phyloP scores from a whole-genome alignment of 345 rosid species.

The Dovyalis caffra region DNA sequence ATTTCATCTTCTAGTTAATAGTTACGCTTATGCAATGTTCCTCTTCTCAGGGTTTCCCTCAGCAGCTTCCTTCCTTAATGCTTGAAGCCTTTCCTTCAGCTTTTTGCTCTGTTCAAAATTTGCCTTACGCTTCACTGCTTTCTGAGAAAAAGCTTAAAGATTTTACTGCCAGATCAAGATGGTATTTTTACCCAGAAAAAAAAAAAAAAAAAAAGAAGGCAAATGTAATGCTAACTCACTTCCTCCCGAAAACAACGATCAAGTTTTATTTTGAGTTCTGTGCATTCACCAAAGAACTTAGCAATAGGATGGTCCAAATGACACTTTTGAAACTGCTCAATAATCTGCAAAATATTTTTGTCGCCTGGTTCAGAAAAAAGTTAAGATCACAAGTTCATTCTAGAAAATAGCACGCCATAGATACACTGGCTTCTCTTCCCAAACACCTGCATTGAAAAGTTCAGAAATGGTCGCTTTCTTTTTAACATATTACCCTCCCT shows the following conservation, averaged over 20 bases:
- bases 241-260: slow-evolving; percentile 85
- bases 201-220: not conserved
- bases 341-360: slow-evolving; percentile 45
- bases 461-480: not conserved
- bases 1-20: not conserved
- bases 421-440: not conserved
- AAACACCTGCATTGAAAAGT: not conserved
- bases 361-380: not conserved
- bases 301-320: slow-evolving; percentile 78
- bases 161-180: not conserved
- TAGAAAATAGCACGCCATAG: not conserved
- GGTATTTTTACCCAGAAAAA: slow-evolving; percentile 5
- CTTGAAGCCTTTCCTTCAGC: slow-evolving; percentile 52
- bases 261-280: slow-evolving; percentile 75
- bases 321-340: slow-evolving; percentile 86
- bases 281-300: slow-evolving; percentile 87
- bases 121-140: slow-evolving; percentile 86
- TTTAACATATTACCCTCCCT: too few species aligned
- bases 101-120: slow-evolving; percentile 71
- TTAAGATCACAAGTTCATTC: not conserved
- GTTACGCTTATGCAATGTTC: not conserved
- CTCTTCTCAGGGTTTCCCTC: slow-evolving; percentile 21
- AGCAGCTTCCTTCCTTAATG: slow-evolving; percentile 46
- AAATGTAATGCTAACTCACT: slow-evolving; percentile 33
- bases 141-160: slow-evolving; percentile 39